phyloP scores from a whole-genome alignment of 1,284 basidiomycete genomes.

The Puccinia hordei region DNA sequence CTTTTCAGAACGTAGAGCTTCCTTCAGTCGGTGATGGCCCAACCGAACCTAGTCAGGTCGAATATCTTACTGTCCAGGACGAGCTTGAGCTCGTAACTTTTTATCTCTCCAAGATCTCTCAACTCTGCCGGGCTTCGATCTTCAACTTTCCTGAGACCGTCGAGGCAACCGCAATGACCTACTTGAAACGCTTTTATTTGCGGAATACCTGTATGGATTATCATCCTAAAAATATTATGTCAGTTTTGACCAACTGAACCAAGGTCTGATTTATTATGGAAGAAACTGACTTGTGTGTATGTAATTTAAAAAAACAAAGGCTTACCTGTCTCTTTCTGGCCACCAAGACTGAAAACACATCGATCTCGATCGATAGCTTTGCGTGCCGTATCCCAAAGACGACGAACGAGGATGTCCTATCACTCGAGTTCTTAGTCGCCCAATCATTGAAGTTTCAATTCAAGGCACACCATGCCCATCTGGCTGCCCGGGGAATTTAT shows the following conservation, averaged over 20 bases:
- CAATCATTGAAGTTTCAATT: constrained; percentile 93
- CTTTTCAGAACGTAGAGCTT: constrained; percentile 23
- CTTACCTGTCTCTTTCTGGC: constrained; percentile 92
- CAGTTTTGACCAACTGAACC: too few species aligned
- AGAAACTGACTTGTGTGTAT: not conserved
- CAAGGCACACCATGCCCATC: constrained; percentile 83
- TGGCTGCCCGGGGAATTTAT: constrained; percentile 83
- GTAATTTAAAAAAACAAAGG: constrained; percentile 63
- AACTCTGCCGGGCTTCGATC: constrained; percentile 70
- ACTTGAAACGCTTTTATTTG: constrained; percentile 94
- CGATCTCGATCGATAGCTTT: constrained; percentile 81
- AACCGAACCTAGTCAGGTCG: constrained; percentile 61
- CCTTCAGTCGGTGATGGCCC: not conserved
- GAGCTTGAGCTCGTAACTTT: constrained; percentile 84
- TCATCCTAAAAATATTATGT: constrained; percentile 99
- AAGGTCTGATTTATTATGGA: too few species aligned
- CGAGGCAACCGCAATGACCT: constrained; percentile 85
- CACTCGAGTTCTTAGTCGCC: constrained; percentile 90
- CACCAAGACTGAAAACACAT: constrained; percentile 92
- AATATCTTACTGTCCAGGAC: constrained; percentile 77
- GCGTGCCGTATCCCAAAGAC: constrained; percentile 73
- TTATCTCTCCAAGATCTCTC: constrained; percentile 82
- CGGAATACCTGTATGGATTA: constrained; percentile 99
- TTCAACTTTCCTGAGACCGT: constrained; percentile 89
- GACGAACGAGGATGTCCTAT: constrained; percentile 76